Evolutionary conservation across 306 rosid genomes (phyloP).

Genomic region (Corylus heterophylla): DNA sequence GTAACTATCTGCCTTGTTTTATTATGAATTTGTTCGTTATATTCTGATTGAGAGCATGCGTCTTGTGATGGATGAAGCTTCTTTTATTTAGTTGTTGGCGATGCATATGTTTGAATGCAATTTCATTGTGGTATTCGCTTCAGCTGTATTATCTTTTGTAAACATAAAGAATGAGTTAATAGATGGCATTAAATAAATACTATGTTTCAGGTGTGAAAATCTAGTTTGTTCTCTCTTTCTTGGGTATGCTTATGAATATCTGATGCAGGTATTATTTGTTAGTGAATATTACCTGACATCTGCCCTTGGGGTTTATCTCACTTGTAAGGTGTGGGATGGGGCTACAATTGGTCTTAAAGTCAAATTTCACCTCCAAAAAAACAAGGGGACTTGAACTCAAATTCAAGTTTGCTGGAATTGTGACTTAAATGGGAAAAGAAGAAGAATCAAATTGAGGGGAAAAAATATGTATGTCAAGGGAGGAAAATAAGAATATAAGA

Average conservation of each 20-base stretch:
- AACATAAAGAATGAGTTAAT: neutral
- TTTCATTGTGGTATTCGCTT: neutral
- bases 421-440: neutral
- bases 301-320: neutral
- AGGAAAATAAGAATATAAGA: neutral
- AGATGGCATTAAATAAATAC: neutral
- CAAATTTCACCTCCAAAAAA: neutral
- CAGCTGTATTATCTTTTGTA: neutral
- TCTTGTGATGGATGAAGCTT: constrained; percentile 1
- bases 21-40: constrained; percentile 10
- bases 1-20: constrained; percentile 32
- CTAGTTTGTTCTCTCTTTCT: neutral
- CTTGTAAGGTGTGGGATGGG: neutral
- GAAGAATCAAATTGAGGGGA: neutral
- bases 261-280: neutral
- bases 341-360: neutral
- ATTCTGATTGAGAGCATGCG: constrained; percentile 8
- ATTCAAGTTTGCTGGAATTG: neutral
- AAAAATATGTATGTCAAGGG: neutral
- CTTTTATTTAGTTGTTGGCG: neutral
- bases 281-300: neutral
- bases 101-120: neutral
- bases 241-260: neutral
- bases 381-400: neutral
- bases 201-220: neutral